phyloP scores from a whole-genome alignment of 768 basidiomycete species.

The Naematelia encephala region DNA sequence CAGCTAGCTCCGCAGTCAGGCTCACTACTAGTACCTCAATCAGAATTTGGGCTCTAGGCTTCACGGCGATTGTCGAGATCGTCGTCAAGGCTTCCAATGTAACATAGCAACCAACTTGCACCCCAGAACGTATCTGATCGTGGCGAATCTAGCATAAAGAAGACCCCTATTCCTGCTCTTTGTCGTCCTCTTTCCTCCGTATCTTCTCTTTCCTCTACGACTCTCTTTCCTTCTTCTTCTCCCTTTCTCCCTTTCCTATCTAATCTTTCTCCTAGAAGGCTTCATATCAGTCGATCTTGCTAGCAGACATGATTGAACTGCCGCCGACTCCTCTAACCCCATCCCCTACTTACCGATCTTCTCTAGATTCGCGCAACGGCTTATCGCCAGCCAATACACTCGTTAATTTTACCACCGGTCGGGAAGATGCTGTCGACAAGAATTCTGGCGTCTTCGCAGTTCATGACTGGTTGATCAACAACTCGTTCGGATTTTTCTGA shows the following conservation, averaged over 20 bases:
- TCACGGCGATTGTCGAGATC: no score
- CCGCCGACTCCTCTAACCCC: constrained; percentile 9
- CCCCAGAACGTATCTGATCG: no score
- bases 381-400: not conserved
- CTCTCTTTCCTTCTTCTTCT: no score
- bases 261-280: not conserved
- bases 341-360: not conserved
- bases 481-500: constrained; percentile 11
- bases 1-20: no score
- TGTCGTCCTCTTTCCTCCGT: no score
- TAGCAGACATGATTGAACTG: not conserved
- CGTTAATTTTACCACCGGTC: not conserved
- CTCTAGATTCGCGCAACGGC: not conserved
- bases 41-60: no score
- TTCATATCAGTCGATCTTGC: not conserved
- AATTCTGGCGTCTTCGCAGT: not conserved
- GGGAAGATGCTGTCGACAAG: not conserved
- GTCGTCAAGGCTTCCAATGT: no score
- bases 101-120: no score
- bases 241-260: not conserved
- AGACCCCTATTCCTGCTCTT: no score
- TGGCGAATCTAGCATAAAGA: no score
- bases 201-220: no score
- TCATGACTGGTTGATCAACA: constrained; percentile 13
- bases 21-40: no score